A percentile compares a stretch with the other conserved stretches of the same genome.
Evolutionary conservation across 2,329 filamentous ascomycete genomes (phyloP).

Genomic region (Hortaea sp.): DNA sequence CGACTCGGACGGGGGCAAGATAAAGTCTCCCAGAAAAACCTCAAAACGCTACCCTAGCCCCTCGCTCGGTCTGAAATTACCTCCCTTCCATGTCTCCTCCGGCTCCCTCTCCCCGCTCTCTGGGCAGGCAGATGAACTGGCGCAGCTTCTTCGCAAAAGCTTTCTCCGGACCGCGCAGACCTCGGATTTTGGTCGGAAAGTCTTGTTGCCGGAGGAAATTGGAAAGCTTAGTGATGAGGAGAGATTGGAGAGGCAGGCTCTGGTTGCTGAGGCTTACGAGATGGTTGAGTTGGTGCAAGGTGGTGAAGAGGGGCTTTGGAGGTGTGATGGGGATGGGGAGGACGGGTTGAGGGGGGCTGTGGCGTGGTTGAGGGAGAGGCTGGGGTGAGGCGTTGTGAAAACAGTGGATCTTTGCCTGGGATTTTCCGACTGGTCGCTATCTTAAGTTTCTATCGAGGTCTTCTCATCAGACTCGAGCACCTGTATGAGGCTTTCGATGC

Average conservation of each 20-base stretch:
- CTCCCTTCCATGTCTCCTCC: conserved; percentile 31
- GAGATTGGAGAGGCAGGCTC: conserved; percentile 24
- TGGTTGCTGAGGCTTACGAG: conserved; percentile 31
- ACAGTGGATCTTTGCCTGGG: too few relatives aligned
- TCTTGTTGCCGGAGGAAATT: conserved; percentile 12
- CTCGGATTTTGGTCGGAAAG: conserved; percentile 10
- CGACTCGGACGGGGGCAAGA: neutral
- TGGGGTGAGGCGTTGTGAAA: neutral
- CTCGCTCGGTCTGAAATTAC: conserved; percentile 29
- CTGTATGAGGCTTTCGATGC: too few relatives aligned
- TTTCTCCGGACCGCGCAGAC: conserved; percentile 23
- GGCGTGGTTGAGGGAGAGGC: conserved; percentile 10
- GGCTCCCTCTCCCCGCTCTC: conserved; percentile 28
- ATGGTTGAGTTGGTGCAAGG: conserved; percentile 23
- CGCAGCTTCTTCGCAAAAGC: conserved; percentile 29
- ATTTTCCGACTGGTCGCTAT: too few relatives aligned
- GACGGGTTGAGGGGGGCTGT: conserved; percentile 10
- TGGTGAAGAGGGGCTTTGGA: conserved; percentile 15
- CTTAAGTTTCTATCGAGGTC: too few relatives aligned
- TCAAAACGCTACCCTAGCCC: conserved; percentile 34
- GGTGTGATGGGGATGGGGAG: conserved; percentile 8
- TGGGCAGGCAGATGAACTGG: conserved; percentile 33
- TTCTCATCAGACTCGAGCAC: too few relatives aligned
- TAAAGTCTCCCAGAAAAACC: conserved; percentile 13
- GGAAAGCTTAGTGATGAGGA: neutral